These are phyloP conservation scores for Didymella keratinophila DNA, from an alignment of 2,329 filamentous ascomycete species.

Conservation along the genomic window DNA sequence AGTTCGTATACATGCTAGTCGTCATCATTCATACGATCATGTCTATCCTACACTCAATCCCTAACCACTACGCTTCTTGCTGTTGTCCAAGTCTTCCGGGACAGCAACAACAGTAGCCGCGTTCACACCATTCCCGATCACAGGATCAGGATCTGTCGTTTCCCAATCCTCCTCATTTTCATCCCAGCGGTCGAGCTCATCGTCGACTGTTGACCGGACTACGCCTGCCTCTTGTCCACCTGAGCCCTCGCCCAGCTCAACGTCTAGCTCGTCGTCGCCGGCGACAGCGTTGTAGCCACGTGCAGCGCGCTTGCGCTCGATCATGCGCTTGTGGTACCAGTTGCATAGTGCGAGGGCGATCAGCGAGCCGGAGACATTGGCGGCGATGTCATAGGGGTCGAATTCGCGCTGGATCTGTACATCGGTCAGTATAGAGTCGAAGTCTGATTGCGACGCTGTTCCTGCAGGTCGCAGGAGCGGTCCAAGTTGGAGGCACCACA, in stretches of 20 bases:
- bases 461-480: no score
- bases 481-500: not conserved
- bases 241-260: constrained; percentile 75
- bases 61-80: constrained; percentile 55
- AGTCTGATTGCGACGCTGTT: no score
- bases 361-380: constrained; percentile 83
- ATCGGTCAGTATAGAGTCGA: not conserved
- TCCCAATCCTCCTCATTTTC: constrained; percentile 80
- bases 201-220: constrained; percentile 65
- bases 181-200: constrained; percentile 93
- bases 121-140: constrained; percentile 34
- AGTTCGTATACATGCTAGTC: not conserved
- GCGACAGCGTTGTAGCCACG: constrained; percentile 77
- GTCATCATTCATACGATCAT: constrained; percentile 4
- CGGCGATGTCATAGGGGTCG: constrained; percentile 85
- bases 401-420: constrained; percentile 61
- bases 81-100: constrained; percentile 34
- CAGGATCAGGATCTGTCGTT: constrained; percentile 58
- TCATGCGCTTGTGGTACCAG: constrained; percentile 95
- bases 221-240: constrained; percentile 71
- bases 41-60: constrained; percentile 10
- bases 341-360: constrained; percentile 76
- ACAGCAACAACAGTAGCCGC: constrained; percentile 32
- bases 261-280: constrained; percentile 65
- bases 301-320: constrained; percentile 80